Conservation (phyloP, 2,329 filamentous ascomycete genomes). For the Paecilomyces fulvus region DNA sequence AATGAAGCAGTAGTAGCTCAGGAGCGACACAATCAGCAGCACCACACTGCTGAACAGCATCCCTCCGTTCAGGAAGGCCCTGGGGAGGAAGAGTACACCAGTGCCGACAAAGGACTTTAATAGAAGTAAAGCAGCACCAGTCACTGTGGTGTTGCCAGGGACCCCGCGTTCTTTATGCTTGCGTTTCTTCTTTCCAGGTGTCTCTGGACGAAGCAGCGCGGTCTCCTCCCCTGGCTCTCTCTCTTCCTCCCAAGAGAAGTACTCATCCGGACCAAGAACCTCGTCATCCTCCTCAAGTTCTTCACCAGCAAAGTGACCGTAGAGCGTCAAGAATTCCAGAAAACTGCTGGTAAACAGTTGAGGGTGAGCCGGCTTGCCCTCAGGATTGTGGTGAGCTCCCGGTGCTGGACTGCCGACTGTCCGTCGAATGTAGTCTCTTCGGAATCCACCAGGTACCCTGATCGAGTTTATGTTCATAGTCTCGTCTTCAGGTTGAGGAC, state of each 20-base stretch:
- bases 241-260: conserved; percentile 67
- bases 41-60: conserved; percentile 96
- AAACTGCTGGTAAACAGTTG: conserved; percentile 84
- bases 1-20: conserved; percentile 98
- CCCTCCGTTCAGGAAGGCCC: conserved; percentile 80
- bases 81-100: conserved; percentile 9
- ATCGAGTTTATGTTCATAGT: conserved; percentile 81
- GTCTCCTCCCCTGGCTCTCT: conserved; percentile 82
- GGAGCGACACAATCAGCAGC: conserved; percentile 69
- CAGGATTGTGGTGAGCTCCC: conserved; percentile 30
- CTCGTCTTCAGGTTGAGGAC: conserved; percentile 71
- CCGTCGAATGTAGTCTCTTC: conserved; percentile 78
- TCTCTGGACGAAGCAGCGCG: conserved; percentile 60
- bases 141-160: conserved; percentile 67
- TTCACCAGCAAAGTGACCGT: conserved; percentile 96
- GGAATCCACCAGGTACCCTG: conserved; percentile 86
- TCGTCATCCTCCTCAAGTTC: conserved; percentile 96
- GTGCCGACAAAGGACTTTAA: conserved; percentile 92
- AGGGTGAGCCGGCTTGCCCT: conserved; percentile 32
- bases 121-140: conserved; percentile 72
- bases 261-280: conserved; percentile 75
- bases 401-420: conserved; percentile 57
- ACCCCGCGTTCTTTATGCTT: conserved; percentile 67
- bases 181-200: conserved; percentile 63
- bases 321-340: conserved; percentile 88